Evolutionary conservation across 2,329 filamentous ascomycete genomes (phyloP).

Genomic region (Xylaria arbuscula): DNA sequence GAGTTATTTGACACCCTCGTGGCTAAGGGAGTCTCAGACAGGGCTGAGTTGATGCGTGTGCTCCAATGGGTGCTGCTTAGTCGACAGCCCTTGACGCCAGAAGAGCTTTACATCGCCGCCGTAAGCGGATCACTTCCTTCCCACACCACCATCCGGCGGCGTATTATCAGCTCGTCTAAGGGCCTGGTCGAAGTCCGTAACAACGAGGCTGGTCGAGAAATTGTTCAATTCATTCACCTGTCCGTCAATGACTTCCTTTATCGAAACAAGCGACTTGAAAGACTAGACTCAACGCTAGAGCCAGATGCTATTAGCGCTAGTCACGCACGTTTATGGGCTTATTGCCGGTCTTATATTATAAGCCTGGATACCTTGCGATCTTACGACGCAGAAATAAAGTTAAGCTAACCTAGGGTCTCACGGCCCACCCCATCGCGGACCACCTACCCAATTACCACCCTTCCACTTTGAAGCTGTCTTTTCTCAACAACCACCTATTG

Average conservation of each 20-base stretch:
- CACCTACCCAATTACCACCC: too few relatives aligned
- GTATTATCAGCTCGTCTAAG: conserved; percentile 5
- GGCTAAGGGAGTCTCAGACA: neutral
- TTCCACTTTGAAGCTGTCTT: too few relatives aligned
- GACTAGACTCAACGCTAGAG: neutral
- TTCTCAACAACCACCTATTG: too few relatives aligned
- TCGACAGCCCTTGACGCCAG: neutral
- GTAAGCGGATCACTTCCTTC: conserved; percentile 1
- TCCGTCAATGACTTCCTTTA: conserved; percentile 15
- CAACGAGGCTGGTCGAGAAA: neutral
- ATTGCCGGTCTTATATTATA: conserved; percentile 16
- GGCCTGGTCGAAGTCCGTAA: conserved; percentile 16
- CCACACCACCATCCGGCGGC: neutral
- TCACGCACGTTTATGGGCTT: conserved; percentile 5
- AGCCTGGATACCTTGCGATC: too few relatives aligned
- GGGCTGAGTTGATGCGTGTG: conserved; percentile 10
- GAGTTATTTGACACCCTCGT: conserved; percentile 2
- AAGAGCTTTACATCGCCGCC: conserved; percentile 14
- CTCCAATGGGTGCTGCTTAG: conserved; percentile 22
- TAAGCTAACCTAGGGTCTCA: too few relatives aligned
- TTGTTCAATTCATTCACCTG: conserved; percentile 24
- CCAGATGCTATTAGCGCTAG: conserved; percentile 9
- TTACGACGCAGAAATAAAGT: too few relatives aligned
- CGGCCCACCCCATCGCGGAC: too few relatives aligned
- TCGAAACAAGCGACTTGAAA: conserved; percentile 5